Evolutionary conservation across 306 rosid genomes (phyloP), one percentile per base, ranked within the genome.

Genomic region (Prosopis cineraria): DNA sequence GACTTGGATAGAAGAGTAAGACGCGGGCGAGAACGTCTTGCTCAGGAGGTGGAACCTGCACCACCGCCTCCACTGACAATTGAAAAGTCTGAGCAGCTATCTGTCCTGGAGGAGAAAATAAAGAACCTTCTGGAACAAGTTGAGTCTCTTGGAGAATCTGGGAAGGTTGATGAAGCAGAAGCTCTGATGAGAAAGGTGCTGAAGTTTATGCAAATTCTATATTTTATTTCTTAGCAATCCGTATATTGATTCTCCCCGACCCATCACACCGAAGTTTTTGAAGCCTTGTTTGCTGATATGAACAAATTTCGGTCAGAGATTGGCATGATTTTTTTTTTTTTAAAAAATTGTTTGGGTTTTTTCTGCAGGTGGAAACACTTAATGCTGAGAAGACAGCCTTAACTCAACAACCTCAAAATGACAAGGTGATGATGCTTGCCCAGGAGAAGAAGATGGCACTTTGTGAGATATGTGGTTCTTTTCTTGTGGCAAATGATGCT

Each of bases 101-200:
- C 98, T 25, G 90, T 93, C 77, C 81, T 96, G 76, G 99, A 96
- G 80, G 99, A 96, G 80, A 96, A 96, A 85, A 93, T 96, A 81
- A 96, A 96, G 90, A 96, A 96, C 84, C 91, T 96, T 73, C 89
- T 96, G 73, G 99, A 96, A 71, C 99, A 93, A 80, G 99, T 89
- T 81, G 99, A 96, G 84, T 82, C 96, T 53, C 96, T 96, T 66
- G 99, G 99, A 80, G 99, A 93, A 86, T 95, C 99, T 73, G 99
- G 99, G 79, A 96, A 96, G 85, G 98, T 96, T 82, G 99, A 96
- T 81, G 99, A 96, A 89, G 99, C 99, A 81, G 99, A 93, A 87
- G 99, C 99, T 58, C 89, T 93, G 22, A 96, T 96, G 99, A 91
- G 99, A 84, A 96, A 90, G 98, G 97, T 95, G 60, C 81, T 70